Percentiles rank a stretch among this genome's conserved stretches.
Evolutionary conservation across 2,329 filamentous ascomycete genomes (phyloP).

Genomic region (Cladosporium oxysporum): DNA sequence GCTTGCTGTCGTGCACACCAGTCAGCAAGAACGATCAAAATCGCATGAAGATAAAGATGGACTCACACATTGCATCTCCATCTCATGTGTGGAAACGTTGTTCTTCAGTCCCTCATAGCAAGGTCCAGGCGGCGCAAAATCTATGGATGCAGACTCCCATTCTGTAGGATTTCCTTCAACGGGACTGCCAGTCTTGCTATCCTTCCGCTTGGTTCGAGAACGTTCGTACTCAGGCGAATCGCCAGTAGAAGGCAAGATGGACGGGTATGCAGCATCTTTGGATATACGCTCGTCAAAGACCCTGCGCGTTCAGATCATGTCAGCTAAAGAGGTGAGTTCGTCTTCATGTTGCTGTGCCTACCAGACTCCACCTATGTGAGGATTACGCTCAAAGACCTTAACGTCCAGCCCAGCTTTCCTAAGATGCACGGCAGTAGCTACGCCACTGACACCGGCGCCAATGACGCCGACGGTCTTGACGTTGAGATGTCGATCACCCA

Average conservation of each 20-base stretch:
- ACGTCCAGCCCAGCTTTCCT: conserved; percentile 50
- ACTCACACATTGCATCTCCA: conserved; percentile 47
- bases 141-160: conserved; percentile 10
- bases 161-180: neutral
- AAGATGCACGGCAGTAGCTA: conserved; percentile 52
- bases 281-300: conserved; percentile 53
- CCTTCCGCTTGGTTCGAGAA: neutral
- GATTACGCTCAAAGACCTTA: conserved; percentile 56
- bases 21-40: neutral
- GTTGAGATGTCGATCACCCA: neutral
- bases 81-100: conserved; percentile 55
- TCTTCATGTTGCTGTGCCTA: conserved; percentile 32
- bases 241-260: conserved; percentile 39
- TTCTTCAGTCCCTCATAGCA: conserved; percentile 57
- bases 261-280: conserved; percentile 51
- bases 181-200: conserved; percentile 10
- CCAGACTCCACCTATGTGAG: conserved; percentile 59
- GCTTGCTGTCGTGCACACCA: conserved; percentile 31
- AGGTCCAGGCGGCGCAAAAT: conserved; percentile 54
- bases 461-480: conserved; percentile 46
- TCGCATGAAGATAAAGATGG: neutral
- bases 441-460: conserved; percentile 55
- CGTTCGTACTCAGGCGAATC: conserved; percentile 34
- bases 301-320: conserved; percentile 35
- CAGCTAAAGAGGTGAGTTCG: neutral